These are phyloP conservation scores for Helicostylum pulchrum DNA, from an alignment of 192 early-diverging fungal genomes.

Conservation along the genomic window DNA sequence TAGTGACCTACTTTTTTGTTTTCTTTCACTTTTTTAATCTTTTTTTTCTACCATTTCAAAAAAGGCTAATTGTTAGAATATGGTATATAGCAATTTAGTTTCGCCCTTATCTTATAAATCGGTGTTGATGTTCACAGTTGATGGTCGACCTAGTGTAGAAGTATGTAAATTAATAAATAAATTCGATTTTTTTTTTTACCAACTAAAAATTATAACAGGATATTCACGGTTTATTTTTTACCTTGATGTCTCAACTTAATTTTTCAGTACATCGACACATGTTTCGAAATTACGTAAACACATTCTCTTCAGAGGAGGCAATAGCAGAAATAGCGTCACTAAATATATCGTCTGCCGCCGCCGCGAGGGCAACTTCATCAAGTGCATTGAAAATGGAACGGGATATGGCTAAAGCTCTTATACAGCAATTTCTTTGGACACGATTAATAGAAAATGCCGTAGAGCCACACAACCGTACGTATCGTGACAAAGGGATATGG, in stretches of 20 bases:
- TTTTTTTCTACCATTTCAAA: background rate
- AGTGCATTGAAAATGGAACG: slow-evolving; percentile 52
- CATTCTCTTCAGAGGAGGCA: slow-evolving; percentile 54
- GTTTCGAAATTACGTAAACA: slow-evolving; percentile 48
- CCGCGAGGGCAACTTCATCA: slow-evolving; percentile 47
- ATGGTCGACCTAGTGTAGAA: slow-evolving; percentile 54
- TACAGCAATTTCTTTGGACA: slow-evolving; percentile 54
- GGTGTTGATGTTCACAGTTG: slow-evolving; percentile 53
- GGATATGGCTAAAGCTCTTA: slow-evolving; percentile 53
- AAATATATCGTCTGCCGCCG: slow-evolving; percentile 40
- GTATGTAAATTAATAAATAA: slow-evolving; percentile 24
- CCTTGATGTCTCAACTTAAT: slow-evolving; percentile 45
- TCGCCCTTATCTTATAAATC: slow-evolving; percentile 35
- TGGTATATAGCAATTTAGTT: background rate
- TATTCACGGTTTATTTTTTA: slow-evolving; percentile 54
- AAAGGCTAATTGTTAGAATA: background rate
- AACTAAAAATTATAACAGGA: slow-evolving; percentile 31
- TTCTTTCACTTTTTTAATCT: slow-evolving; percentile 1
- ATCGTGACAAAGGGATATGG: slow-evolving; percentile 40
- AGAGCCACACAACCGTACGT: slow-evolving; percentile 37
- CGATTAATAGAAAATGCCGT: slow-evolving; percentile 43
- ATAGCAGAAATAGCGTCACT: slow-evolving; percentile 42
- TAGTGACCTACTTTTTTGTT: background rate
- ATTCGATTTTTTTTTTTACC: background rate
- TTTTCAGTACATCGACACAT: slow-evolving; percentile 45